Base-by-base conservation (phyloP, 2,329 filamentous ascomycete species). In the Orbilia ellipsospora region DNA sequence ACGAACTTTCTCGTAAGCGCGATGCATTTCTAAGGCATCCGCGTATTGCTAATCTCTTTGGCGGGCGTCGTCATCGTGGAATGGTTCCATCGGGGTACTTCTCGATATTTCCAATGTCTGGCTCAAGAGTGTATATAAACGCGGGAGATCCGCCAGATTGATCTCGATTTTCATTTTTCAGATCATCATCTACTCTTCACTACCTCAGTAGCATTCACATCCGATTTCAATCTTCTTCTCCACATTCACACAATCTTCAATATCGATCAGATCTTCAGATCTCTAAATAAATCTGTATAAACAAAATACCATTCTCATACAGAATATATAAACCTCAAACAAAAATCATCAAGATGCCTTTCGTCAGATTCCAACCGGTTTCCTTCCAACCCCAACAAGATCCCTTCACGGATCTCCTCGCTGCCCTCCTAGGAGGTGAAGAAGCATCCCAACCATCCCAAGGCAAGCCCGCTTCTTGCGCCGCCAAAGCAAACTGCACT, bases 271-370 rank as follows among this genome's bases (percentile, higher is more conserved):
- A 40, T 52, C 48, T 52, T 26, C 20, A 54, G 15, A 44, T 54
- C 36, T 54, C 18, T 8, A 52, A 18, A 50, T 12, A 55, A 36
- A 51, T 51, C n/a, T 31, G n/a, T 48, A 13, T 15, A 51, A 50
- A 50, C 44, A 73, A 62, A 57, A 66, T 67, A 67, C 28, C 55
- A 12, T 52, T 44, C 28, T 63, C 18, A n/a, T 18, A 63, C n/a
- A 40, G 12, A 54, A 42, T 56, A 15, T 62, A 18, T 15, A 72
- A 52, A 15, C n/a, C 62, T 57, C 55, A 61, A 67, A 67, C 5
- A 51, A 67, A 56, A 50, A 42, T 44, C 31, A 31, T 51, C 69
- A 74, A 67, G 26, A 74, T 74, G 70, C 70, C 70, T 67, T 74
- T 74, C 57, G 63, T 74, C 62, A 44, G 70, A 48, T 74, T 74